Evolutionary conservation across 2,329 filamentous ascomycete species (phyloP), one percentile per base, ranked within the genome.

Genomic region (Hypoxylon sp.): DNA sequence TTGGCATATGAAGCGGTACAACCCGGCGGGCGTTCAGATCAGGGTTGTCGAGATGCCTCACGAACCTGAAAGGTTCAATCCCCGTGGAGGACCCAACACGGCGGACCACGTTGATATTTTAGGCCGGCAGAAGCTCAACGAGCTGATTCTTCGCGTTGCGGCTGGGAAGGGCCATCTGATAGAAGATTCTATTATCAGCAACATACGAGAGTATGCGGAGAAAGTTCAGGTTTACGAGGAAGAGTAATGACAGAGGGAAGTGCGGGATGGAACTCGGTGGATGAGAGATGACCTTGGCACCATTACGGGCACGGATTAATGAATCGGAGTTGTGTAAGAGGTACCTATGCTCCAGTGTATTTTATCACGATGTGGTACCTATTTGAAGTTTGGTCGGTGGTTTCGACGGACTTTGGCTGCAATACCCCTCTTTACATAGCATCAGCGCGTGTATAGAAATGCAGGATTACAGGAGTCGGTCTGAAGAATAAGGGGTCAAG

Each of bases 81-180:
- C 96, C 0, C 84, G 96, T 56, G 89, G 89, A 16, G 89, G 88
- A 0, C 87, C 87, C 22, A 88, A 87, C 64, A 89, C 85, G 65
- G 94, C 93, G 12, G 96, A 99, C 75, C 96, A 99, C 75, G 96
- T 99, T 52, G 96, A 99, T 76, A 99, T 99, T 62, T 84, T 99
- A 2, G 96, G 96, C 0, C 84, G 96, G 28, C 89, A 93, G 70
- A 93, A 89, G 30, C 83, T 99, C 24, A 99, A 99, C 74, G 96
- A 99, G 78, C 81, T 98, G 51, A 91, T 99, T 49, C 79, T 99
- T 63, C 85, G 89, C 54, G 91, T 99, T 8, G 96, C 93, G 0
- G 93, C 93, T 0, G 96, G 96, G 0, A 89, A 88, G 71, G 96
- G 96, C 3, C 86, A 94, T 63, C 84, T 88, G 26, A 95, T 99